Conservation (phyloP, 495 filamentous ascomycete genomes). For the Polyplosphaeria fusca region DNA sequence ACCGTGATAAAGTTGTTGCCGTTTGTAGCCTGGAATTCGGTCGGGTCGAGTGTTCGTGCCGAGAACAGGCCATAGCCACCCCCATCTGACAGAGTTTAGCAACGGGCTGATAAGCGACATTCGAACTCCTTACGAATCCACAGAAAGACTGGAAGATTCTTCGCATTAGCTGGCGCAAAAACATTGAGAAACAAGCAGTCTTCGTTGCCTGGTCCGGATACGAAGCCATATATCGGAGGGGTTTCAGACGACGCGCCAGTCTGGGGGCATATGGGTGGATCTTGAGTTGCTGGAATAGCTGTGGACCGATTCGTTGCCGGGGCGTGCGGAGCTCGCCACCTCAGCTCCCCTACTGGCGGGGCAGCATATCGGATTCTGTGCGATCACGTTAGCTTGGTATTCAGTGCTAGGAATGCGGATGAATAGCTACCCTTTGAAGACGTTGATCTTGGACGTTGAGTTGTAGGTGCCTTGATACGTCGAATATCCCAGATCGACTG, state of each 20-base stretch:
- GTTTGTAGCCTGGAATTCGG: conserved; percentile 47
- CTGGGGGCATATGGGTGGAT: conserved; percentile 31
- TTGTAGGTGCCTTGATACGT: conserved; percentile 22
- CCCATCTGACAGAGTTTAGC: too few species aligned
- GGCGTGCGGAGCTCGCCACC: conserved; percentile 26
- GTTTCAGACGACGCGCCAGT: conserved; percentile 19
- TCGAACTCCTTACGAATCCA: conserved; percentile 43
- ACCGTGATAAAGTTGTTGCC: conserved; percentile 43
- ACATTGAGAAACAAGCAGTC: conserved; percentile 55
- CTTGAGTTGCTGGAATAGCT: conserved; percentile 19
- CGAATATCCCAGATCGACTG: conserved; percentile 33
- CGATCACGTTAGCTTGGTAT: background rate
- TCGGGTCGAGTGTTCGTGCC: conserved; percentile 26
- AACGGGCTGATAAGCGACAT: background rate
- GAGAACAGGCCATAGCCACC: conserved; percentile 41
- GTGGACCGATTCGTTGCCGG: conserved; percentile 22
- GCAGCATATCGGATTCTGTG: conserved; percentile 35
- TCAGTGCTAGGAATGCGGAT: background rate
- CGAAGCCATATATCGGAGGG: conserved; percentile 22
- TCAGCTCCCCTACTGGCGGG: conserved; percentile 35
- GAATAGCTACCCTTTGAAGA: conserved; percentile 27
- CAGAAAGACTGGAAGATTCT: conserved; percentile 40
- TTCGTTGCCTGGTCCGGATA: conserved; percentile 41
- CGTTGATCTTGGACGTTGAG: conserved; percentile 2
- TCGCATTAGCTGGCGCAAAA: conserved; percentile 43